A percentile compares a stretch with the other conserved stretches of the same genome.
These are phyloP conservation scores for Asterochloris sp. DNA, from an alignment of 139 green algal genomes.

Conservation along the genomic window DNA sequence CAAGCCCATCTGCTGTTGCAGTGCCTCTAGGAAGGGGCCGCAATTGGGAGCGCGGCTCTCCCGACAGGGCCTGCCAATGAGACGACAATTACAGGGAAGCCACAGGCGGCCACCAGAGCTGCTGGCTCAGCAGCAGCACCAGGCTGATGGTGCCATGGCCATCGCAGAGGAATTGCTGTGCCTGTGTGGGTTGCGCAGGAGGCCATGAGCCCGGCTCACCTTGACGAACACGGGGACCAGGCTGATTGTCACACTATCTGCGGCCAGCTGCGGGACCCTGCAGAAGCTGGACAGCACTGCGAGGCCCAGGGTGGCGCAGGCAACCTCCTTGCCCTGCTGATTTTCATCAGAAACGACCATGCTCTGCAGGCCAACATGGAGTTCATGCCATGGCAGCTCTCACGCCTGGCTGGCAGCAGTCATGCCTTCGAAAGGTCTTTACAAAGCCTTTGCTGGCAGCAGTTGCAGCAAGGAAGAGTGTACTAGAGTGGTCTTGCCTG, in stretches of 20 bases:
- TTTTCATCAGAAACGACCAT: background rate
- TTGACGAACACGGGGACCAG: slow-evolving; percentile 45
- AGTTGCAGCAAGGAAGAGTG: background rate
- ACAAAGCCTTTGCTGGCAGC: background rate
- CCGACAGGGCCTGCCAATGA: background rate
- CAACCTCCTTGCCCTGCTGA: slow-evolving; percentile 17
- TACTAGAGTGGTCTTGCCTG: background rate
- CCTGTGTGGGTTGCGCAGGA: background rate
- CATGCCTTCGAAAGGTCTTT: background rate
- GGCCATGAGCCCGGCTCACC: slow-evolving; percentile 18
- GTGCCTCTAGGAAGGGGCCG: slow-evolving; percentile 21
- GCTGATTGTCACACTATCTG: slow-evolving; percentile 27
- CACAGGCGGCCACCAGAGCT: background rate
- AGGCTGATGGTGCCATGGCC: background rate
- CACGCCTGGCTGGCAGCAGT: background rate
- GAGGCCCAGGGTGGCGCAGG: slow-evolving; percentile 33
- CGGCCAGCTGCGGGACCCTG: slow-evolving; percentile 44
- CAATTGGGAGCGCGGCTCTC: background rate
- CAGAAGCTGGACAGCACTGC: slow-evolving; percentile 44
- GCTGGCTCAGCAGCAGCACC: background rate
- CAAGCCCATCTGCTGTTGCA: slow-evolving; percentile 24
- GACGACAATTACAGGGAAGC: background rate
- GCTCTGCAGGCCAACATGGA: background rate
- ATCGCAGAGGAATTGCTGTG: background rate
- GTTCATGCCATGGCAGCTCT: background rate